phyloP scores from a whole-genome alignment of 164 flowering plant genomes.

The Kalanchoe fedtschenkoi region DNA sequence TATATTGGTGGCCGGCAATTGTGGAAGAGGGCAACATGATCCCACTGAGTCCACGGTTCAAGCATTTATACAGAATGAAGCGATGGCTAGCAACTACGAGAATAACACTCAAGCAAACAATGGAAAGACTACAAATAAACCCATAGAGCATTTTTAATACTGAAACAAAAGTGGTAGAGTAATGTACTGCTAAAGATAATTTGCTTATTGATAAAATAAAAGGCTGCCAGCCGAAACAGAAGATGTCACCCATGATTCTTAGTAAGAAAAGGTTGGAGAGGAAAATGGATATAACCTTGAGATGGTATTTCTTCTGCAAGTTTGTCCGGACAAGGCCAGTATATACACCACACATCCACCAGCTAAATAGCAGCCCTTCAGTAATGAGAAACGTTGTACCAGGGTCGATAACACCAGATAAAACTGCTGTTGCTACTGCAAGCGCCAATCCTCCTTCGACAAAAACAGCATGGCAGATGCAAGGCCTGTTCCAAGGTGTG shows the following conservation, averaged over 20 bases:
- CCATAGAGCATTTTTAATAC: too few species aligned
- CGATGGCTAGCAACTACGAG: too few species aligned
- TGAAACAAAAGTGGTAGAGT: not conserved
- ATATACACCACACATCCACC: slow-evolving; percentile 70
- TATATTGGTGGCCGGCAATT: too few species aligned
- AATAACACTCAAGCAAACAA: too few species aligned
- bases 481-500: slow-evolving; percentile 31
- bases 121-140: too few species aligned
- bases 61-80: too few species aligned
- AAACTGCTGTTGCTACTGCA: slow-evolving; percentile 30
- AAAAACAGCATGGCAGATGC: slow-evolving; percentile 41
- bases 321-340: slow-evolving; percentile 44
- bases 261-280: not conserved
- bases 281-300: slow-evolving; percentile 24
- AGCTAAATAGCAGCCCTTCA: slow-evolving; percentile 43
- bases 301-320: slow-evolving; percentile 53
- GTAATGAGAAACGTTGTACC: slow-evolving; percentile 33
- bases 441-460: slow-evolving; percentile 52
- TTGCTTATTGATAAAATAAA: not conserved
- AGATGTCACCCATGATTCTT: too few species aligned
- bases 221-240: too few species aligned
- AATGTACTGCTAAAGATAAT: not conserved
- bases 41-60: too few species aligned
- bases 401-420: slow-evolving; percentile 39
- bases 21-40: too few species aligned